A percentile compares a stretch with the other conserved stretches of the same genome.
Conservation (phyloP, 768 basidiomycete species). For the Polyporus arcularius region DNA sequence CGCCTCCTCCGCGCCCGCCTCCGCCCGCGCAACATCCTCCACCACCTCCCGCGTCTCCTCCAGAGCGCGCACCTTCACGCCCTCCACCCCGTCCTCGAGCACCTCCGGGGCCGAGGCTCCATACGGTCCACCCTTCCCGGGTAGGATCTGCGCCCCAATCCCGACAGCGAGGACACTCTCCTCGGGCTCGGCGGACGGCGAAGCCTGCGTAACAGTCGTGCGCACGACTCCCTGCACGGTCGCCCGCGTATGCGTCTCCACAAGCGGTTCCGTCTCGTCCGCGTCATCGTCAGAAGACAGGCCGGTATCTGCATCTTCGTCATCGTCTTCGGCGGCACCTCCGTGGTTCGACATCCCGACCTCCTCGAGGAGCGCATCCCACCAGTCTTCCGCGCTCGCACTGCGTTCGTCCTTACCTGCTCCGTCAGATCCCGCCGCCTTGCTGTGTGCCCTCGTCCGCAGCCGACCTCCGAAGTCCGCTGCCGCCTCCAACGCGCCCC, state of each 20-base stretch:
- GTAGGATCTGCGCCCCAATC: conserved; percentile 29
- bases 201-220: conserved; percentile 20
- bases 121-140: conserved; percentile 26
- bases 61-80: conserved; percentile 15
- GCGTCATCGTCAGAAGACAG: background rate
- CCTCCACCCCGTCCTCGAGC: conserved; percentile 5
- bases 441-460: conserved; percentile 3
- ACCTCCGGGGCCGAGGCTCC: background rate
- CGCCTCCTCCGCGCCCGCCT: conserved; percentile 4
- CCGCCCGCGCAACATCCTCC: conserved; percentile 11
- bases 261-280: conserved; percentile 12
- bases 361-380: background rate
- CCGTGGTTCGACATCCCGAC: background rate
- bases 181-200: background rate
- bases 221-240: conserved; percentile 27
- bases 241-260: conserved; percentile 19
- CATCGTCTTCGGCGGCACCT: background rate
- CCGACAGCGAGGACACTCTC: conserved; percentile 30
- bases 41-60: conserved; percentile 13
- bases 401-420: background rate
- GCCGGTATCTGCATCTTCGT: background rate
- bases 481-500: conserved; percentile 13
- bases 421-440: background rate
- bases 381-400: conserved; percentile 7
- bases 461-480: conserved; percentile 6